A percentile compares a stretch with the other conserved stretches of the same genome.
phyloP scores from a whole-genome alignment of 192 early-diverging fungal species.

The Umbelopsis vinacea region DNA sequence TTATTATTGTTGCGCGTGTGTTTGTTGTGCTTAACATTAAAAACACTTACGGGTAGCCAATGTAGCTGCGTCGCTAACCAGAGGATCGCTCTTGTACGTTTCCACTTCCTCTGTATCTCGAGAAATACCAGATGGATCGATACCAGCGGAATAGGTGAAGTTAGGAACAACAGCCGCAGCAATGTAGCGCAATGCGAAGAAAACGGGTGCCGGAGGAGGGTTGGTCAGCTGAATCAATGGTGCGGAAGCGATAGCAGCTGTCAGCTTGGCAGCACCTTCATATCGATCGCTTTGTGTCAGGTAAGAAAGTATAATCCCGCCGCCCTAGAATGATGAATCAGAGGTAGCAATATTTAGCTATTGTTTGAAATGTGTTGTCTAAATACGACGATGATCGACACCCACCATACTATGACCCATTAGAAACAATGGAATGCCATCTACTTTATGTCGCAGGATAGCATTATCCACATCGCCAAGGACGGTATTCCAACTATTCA shows the following conservation, averaged over 20 bases:
- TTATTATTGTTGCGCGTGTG: background rate
- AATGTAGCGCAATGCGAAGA: constrained; percentile 30
- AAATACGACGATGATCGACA: background rate
- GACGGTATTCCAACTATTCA: constrained; percentile 43
- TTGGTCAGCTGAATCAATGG: constrained; percentile 37
- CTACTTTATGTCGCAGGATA: constrained; percentile 37
- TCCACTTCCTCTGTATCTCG: constrained; percentile 47
- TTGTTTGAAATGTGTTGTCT: background rate
- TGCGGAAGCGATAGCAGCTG: constrained; percentile 64
- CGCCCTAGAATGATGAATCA: constrained; percentile 30
- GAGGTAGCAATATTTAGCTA: background rate
- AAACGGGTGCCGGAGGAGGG: constrained; percentile 42
- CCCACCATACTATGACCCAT: constrained; percentile 60
- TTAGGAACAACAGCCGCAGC: constrained; percentile 49
- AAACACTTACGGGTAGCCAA: constrained; percentile 41
- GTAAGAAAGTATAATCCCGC: constrained; percentile 61
- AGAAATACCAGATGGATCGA: constrained; percentile 50
- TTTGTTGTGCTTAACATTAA: background rate
- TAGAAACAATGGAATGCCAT: constrained; percentile 52
- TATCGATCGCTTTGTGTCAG: constrained; percentile 41
- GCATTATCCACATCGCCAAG: constrained; percentile 55
- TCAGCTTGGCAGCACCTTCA: constrained; percentile 36
- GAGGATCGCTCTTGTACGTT: constrained; percentile 59
- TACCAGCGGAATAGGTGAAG: constrained; percentile 40
- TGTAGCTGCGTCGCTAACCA: constrained; percentile 55